Evolutionary conservation across 495 filamentous ascomycete genomes (phyloP).

Genomic region (Beverwykella pulmonaria): DNA sequence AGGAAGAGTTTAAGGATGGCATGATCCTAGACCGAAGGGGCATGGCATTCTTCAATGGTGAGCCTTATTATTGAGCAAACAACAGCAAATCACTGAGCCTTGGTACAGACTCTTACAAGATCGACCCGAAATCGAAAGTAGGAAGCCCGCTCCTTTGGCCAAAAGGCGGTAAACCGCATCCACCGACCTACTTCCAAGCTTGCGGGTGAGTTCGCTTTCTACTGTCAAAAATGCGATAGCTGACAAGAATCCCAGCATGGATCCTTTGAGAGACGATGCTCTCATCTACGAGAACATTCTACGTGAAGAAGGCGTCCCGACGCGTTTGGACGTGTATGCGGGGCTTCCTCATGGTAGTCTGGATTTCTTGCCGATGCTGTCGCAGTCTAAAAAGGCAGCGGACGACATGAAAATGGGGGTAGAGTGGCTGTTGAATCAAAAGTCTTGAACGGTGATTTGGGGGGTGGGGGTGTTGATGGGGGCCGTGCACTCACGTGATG

Average conservation of each 20-base stretch:
- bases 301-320: slow-evolving; percentile 30
- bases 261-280: slow-evolving; percentile 45
- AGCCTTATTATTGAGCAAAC: no score
- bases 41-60: slow-evolving; percentile 4
- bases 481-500: no score
- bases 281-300: slow-evolving; percentile 39
- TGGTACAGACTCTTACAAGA: slow-evolving; percentile 28
- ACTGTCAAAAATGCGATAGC: neutral
- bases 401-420: slow-evolving; percentile 13
- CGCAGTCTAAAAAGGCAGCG: slow-evolving; percentile 8
- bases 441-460: neutral
- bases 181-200: slow-evolving; percentile 47
- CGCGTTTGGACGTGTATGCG: slow-evolving; percentile 29
- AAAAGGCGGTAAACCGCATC: slow-evolving; percentile 37
- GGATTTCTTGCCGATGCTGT: slow-evolving; percentile 19
- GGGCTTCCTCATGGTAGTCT: slow-evolving; percentile 28
- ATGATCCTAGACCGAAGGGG: slow-evolving; percentile 12
- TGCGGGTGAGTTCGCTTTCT: slow-evolving; percentile 25
- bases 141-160: slow-evolving; percentile 22
- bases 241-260: slow-evolving; percentile 13
- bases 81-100: no score
- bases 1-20: slow-evolving; percentile 12
- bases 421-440: slow-evolving; percentile 22
- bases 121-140: slow-evolving; percentile 5
- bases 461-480: neutral